Percentiles rank a stretch among this genome's conserved stretches.
phyloP scores from a whole-genome alignment of 2,329 filamentous ascomycete genomes.

The Colletotrichum truncatum region DNA sequence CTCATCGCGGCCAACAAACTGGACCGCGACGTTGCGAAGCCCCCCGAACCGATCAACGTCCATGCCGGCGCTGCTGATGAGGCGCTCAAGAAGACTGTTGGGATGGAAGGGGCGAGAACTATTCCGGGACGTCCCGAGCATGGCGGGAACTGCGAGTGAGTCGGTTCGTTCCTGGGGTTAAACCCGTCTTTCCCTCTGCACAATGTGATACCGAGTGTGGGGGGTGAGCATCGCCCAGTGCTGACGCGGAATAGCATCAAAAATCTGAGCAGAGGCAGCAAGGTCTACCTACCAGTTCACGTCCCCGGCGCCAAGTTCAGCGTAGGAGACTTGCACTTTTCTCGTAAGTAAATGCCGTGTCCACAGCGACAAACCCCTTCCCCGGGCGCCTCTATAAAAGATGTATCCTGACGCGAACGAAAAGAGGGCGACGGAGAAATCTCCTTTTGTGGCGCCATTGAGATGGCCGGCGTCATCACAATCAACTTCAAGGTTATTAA shows the following conservation, averaged over 20 bases:
- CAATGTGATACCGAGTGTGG: too few species aligned
- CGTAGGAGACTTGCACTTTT: slow-evolving; percentile 89
- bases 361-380: neutral
- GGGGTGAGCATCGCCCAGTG: neutral
- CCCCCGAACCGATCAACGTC: slow-evolving; percentile 75
- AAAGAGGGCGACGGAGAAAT: slow-evolving; percentile 88
- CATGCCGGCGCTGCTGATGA: slow-evolving; percentile 75
- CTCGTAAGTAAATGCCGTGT: slow-evolving; percentile 52
- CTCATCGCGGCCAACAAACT: slow-evolving; percentile 77
- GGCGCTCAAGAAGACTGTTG: slow-evolving; percentile 72
- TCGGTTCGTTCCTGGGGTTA: neutral
- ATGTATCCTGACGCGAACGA: neutral
- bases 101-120: slow-evolving; percentile 81
- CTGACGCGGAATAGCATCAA: slow-evolving; percentile 66
- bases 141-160: slow-evolving; percentile 83
- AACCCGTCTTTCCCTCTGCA: neutral
- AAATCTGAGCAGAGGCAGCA: slow-evolving; percentile 80
- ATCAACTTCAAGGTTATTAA: slow-evolving; percentile 92
- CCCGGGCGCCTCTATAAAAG: neutral
- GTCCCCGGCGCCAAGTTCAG: slow-evolving; percentile 88
- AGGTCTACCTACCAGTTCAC: slow-evolving; percentile 89
- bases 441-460: slow-evolving; percentile 88
- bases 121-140: slow-evolving; percentile 87
- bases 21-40: slow-evolving; percentile 77
- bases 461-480: slow-evolving; percentile 93